Evolutionary conservation across 2,329 filamentous ascomycete genomes (phyloP).

Genomic region (Pseudocercospora pini-densiflorae): DNA sequence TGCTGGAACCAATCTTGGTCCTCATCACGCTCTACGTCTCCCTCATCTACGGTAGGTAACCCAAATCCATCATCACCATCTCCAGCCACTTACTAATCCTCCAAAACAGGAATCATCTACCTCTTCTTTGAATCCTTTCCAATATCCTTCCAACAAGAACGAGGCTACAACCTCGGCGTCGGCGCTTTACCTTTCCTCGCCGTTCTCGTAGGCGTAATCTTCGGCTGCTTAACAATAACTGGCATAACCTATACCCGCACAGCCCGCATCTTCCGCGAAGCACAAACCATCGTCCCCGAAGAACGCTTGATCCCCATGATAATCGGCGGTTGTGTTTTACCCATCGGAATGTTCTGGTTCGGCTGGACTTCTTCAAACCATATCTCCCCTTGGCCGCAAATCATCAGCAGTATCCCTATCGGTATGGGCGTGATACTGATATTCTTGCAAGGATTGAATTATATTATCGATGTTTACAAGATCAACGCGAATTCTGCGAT

Average conservation of each 20-base stretch:
- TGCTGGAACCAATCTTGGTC: conserved; percentile 55
- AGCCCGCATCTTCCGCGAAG: conserved; percentile 23
- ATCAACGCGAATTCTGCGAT: conserved; percentile 44
- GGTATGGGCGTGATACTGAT: conserved; percentile 42
- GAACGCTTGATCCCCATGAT: conserved; percentile 52
- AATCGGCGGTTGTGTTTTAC: conserved; percentile 47
- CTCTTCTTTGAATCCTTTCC: conserved; percentile 39
- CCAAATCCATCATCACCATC: not conserved
- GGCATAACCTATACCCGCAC: conserved; percentile 32
- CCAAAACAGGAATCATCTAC: conserved; percentile 31
- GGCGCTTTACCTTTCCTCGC: conserved; percentile 34
- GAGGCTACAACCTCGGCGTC: conserved; percentile 32
- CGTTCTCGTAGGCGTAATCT: conserved; percentile 32
- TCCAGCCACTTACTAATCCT: not conserved
- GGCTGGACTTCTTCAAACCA: conserved; percentile 46
- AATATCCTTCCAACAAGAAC: conserved; percentile 34
- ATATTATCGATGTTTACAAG: conserved; percentile 55
- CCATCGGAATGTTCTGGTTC: conserved; percentile 53
- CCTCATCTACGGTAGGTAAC: conserved; percentile 40
- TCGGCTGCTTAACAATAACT: conserved; percentile 28
- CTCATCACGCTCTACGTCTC: conserved; percentile 46
- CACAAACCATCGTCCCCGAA: conserved; percentile 44
- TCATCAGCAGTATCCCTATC: conserved; percentile 46
- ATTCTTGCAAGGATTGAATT: conserved; percentile 43
- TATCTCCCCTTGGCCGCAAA: conserved; percentile 48